phyloP scores from a whole-genome alignment of 1,284 basidiomycete species.

The Phellopilus nigrolimitatus region DNA sequence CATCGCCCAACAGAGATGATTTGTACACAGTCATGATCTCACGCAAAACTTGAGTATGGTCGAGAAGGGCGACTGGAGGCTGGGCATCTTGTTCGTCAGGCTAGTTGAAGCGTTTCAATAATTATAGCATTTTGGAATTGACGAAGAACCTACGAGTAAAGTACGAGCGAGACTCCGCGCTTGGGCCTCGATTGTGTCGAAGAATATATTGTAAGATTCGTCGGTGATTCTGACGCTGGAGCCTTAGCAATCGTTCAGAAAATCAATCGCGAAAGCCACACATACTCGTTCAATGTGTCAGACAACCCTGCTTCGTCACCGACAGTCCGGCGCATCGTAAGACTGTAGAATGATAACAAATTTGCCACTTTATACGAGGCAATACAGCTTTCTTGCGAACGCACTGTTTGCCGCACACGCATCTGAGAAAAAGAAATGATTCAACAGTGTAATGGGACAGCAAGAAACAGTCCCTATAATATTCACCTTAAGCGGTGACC shows the following conservation, averaged over 20 bases:
- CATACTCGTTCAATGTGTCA: constrained; percentile 76
- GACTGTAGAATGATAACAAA: constrained; percentile 89
- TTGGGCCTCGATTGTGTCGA: constrained; percentile 79
- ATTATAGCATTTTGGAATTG: neutral
- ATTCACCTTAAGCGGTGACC: constrained; percentile 81
- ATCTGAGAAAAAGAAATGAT: constrained; percentile 43
- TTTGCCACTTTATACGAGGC: constrained; percentile 90
- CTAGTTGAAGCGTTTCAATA: constrained; percentile 38
- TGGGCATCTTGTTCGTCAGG: constrained; percentile 72
- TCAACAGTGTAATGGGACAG: neutral
- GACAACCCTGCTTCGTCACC: constrained; percentile 78
- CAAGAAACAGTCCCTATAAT: neutral
- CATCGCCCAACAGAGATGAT: constrained; percentile 67
- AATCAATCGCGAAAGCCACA: neutral
- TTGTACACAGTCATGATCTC: constrained; percentile 89
- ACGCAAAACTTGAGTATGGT: constrained; percentile 77
- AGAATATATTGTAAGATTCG: constrained; percentile 78
- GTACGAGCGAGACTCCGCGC: constrained; percentile 70
- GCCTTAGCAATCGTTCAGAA: neutral
- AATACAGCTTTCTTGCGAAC: constrained; percentile 89
- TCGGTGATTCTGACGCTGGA: constrained; percentile 62
- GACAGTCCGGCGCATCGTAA: constrained; percentile 91
- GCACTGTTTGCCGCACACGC: constrained; percentile 88
- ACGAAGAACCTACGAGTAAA: constrained; percentile 50
- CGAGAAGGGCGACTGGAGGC: constrained; percentile 74